These are phyloP conservation scores for Colletotrichum liaoningense DNA, from an alignment of 2,329 filamentous ascomycete genomes.

Conservation along the genomic window DNA sequence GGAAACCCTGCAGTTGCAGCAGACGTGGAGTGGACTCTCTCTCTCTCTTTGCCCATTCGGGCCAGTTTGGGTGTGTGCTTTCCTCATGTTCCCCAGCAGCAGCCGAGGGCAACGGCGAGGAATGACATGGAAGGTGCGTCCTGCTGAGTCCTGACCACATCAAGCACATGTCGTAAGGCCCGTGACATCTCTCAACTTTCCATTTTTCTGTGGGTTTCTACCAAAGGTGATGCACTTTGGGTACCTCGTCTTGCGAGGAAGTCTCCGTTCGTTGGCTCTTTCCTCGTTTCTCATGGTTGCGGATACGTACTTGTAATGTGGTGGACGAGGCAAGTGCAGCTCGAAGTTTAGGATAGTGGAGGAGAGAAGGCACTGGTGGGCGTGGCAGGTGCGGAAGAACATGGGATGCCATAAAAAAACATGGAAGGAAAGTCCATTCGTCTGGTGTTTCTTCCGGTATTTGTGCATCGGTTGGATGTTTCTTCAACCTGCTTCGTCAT, in stretches of 20 bases:
- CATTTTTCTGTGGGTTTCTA: not conserved
- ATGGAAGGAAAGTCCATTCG: not conserved
- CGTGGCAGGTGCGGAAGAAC: not conserved
- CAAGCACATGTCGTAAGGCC: constrained; percentile 3
- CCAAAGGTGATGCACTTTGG: not conserved
- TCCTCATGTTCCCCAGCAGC: not conserved
- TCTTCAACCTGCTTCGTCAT: no score
- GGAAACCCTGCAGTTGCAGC: constrained; percentile 15
- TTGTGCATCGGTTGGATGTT: no score
- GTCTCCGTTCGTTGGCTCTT: not conserved
- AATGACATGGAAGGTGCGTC: not conserved
- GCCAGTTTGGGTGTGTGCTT: not conserved
- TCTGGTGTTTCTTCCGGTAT: not conserved
- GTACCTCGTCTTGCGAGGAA: not conserved
- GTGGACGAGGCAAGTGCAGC: not conserved
- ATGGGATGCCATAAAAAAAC: no score
- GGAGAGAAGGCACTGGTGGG: not conserved
- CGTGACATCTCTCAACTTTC: not conserved
- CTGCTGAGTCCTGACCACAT: not conserved
- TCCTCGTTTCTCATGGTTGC: not conserved
- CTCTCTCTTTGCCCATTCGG: not conserved
- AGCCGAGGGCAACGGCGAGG: not conserved
- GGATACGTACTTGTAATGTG: not conserved
- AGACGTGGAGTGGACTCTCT: not conserved
- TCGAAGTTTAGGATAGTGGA: not conserved